phyloP scores from a whole-genome alignment of 2,329 filamentous ascomycete genomes.

The Aspergillus bombycis region DNA sequence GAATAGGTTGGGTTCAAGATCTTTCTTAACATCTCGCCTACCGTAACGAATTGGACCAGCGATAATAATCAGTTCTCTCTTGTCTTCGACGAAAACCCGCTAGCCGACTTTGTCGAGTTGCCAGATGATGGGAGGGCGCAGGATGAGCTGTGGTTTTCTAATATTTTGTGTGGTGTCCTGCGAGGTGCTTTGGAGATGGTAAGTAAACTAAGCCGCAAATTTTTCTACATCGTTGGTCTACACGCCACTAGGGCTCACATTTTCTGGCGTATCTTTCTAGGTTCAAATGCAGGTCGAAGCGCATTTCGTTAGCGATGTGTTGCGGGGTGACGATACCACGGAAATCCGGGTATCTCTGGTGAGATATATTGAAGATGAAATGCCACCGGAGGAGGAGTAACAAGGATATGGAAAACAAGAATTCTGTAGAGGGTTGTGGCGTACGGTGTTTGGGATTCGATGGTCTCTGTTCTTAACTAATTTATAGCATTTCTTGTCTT shows the following conservation, averaged over 20 bases:
- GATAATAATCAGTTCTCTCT: constrained; percentile 97
- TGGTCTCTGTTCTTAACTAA: neutral
- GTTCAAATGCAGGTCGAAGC: constrained; percentile 98
- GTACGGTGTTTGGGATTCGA: constrained; percentile 30
- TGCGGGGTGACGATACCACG: constrained; percentile 92
- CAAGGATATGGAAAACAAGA: neutral
- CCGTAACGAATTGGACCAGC: constrained; percentile 91
- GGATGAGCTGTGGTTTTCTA: constrained; percentile 97
- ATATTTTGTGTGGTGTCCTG: constrained; percentile 91
- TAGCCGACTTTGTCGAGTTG: constrained; percentile 96
- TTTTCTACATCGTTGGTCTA: neutral
- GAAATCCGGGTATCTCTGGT: constrained; percentile 94
- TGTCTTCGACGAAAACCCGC: constrained; percentile 93
- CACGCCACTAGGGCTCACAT: neutral
- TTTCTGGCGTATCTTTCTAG: constrained; percentile 40
- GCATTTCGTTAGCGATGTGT: constrained; percentile 90
- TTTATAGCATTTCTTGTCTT: neutral
- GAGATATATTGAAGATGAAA: constrained; percentile 94
- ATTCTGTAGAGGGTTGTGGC: constrained; percentile 14
- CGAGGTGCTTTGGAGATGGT: constrained; percentile 96
- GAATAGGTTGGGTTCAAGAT: constrained; percentile 94
- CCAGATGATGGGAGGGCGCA: constrained; percentile 94
- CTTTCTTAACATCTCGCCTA: constrained; percentile 94
- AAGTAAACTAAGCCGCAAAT: constrained; percentile 24
- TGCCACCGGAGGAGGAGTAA: constrained; percentile 94